Conservation (phyloP, 495 filamentous ascomycete genomes). For the Xylaria scruposa region DNA sequence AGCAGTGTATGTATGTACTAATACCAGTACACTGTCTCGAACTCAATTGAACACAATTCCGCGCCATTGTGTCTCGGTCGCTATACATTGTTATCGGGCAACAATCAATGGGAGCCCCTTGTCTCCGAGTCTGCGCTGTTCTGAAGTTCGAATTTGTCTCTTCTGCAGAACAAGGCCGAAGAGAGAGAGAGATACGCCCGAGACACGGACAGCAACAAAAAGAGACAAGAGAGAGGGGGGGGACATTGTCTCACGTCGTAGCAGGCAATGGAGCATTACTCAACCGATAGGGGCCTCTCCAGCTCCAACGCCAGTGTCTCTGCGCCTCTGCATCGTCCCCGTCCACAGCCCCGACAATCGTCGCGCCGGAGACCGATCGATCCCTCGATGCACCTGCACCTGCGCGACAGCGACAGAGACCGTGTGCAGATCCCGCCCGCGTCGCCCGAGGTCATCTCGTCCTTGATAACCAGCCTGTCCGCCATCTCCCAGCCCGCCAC, state of each 20-base stretch:
- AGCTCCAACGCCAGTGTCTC: slow-evolving; percentile 4
- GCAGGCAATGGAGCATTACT: not conserved
- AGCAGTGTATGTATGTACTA: not conserved
- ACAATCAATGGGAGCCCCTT: not conserved
- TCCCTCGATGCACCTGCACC: slow-evolving; percentile 41
- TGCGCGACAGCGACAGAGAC: slow-evolving; percentile 37
- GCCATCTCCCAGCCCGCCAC: slow-evolving; percentile 80
- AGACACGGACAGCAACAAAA: slow-evolving; percentile 3
- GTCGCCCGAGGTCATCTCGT: slow-evolving; percentile 92
- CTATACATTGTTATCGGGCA: not conserved
- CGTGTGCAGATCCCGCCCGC: slow-evolving; percentile 64
- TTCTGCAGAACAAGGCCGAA: not conserved
- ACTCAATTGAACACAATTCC: not conserved
- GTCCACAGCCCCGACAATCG: slow-evolving; percentile 43
- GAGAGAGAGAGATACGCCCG: not conserved
- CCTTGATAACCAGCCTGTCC: slow-evolving; percentile 89
- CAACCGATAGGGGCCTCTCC: slow-evolving; percentile 11
- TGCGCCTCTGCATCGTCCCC: slow-evolving; percentile 38
- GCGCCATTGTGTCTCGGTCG: not conserved
- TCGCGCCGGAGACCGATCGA: slow-evolving; percentile 46
- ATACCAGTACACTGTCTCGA: not conserved
- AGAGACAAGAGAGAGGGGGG: not conserved
- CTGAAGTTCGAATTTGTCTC: not conserved
- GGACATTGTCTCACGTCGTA: not conserved
- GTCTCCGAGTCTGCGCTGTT: not conserved